These are phyloP conservation scores for Debaryomyces hansenii DNA, from an alignment of 805 yeast genomes.

Conservation along the genomic window DNA sequence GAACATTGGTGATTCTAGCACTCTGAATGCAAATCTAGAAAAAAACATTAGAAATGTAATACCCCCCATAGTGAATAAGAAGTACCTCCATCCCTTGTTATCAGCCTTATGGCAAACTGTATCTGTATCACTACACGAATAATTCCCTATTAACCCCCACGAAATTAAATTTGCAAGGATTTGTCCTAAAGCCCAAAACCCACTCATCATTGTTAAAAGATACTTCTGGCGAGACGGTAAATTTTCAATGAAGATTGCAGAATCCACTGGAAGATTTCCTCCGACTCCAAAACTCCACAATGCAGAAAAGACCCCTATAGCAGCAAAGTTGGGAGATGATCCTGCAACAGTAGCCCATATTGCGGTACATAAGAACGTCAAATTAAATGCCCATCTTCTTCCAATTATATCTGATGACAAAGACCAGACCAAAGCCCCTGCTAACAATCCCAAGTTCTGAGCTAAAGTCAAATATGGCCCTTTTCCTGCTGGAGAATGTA, in stretches of 20 bases:
- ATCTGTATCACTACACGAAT: constrained; percentile 38
- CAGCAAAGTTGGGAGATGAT: constrained; percentile 28
- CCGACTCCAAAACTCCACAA: constrained; percentile 33
- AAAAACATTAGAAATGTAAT: constrained; percentile 42
- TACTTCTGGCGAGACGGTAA: constrained; percentile 25
- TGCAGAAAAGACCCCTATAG: constrained; percentile 23
- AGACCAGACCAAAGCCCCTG: constrained; percentile 33
- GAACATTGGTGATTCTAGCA: constrained; percentile 59
- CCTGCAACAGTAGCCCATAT: constrained; percentile 29
- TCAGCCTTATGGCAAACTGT: constrained; percentile 43
- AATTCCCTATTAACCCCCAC: constrained; percentile 56
- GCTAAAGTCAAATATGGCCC: constrained; percentile 44
- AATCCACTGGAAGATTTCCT: constrained; percentile 33
- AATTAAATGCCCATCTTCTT: constrained; percentile 28
- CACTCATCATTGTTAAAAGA: constrained; percentile 39
- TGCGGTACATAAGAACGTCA: constrained; percentile 27
- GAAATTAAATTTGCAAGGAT: constrained; percentile 51
- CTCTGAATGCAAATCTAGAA: constrained; percentile 35
- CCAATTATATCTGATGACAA: constrained; percentile 30
- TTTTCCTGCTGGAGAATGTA: constrained; percentile 28
- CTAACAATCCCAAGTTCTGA: constrained; percentile 38
- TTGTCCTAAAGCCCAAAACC: constrained; percentile 67
- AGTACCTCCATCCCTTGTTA: constrained; percentile 67
- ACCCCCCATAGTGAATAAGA: constrained; percentile 52
- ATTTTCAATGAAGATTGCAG: constrained; percentile 29